Conservation (phyloP, 495 filamentous ascomycete species). For the Parmelia sp. region DNA sequence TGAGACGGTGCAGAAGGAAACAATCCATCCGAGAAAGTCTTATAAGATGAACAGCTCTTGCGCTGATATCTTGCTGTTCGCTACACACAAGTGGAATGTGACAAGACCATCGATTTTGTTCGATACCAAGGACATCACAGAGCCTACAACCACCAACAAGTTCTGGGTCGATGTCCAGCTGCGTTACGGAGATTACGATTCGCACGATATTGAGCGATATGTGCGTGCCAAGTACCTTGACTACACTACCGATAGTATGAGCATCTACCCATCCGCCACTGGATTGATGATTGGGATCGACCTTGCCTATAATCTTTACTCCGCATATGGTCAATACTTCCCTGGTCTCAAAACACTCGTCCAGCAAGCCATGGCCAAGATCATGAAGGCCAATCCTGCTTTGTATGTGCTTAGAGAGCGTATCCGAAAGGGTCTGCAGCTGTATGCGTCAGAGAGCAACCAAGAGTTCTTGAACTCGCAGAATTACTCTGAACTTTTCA, state of each 20-base stretch:
- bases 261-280: constrained; percentile 96
- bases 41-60: constrained; percentile 99
- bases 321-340: constrained; percentile 98
- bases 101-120: constrained; percentile 87
- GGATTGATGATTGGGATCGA: constrained; percentile 98
- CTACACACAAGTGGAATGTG: constrained; percentile 98
- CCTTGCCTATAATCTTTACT: constrained; percentile 96
- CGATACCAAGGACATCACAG: constrained; percentile 94
- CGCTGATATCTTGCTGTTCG: constrained; percentile 95
- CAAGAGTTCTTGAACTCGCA: constrained; percentile 99
- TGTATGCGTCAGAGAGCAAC: constrained; percentile 98
- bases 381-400: constrained; percentile 99
- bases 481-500: constrained; percentile 99
- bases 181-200: constrained; percentile 98
- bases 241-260: constrained; percentile 98
- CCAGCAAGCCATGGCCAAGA: constrained; percentile 98
- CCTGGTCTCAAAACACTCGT: constrained; percentile 93
- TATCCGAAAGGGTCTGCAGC: constrained; percentile 96
- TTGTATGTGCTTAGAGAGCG: constrained; percentile 95
- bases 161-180: constrained; percentile 99
- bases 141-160: constrained; percentile 93
- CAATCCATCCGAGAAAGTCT: constrained; percentile 97
- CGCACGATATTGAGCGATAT: constrained; percentile 97
- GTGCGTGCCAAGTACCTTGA: constrained; percentile 97
- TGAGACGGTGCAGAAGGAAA: constrained; percentile 98